These are phyloP conservation scores for Colletotrichum tropicicola DNA, from an alignment of 2,329 filamentous ascomycete genomes.

Conservation along the genomic window DNA sequence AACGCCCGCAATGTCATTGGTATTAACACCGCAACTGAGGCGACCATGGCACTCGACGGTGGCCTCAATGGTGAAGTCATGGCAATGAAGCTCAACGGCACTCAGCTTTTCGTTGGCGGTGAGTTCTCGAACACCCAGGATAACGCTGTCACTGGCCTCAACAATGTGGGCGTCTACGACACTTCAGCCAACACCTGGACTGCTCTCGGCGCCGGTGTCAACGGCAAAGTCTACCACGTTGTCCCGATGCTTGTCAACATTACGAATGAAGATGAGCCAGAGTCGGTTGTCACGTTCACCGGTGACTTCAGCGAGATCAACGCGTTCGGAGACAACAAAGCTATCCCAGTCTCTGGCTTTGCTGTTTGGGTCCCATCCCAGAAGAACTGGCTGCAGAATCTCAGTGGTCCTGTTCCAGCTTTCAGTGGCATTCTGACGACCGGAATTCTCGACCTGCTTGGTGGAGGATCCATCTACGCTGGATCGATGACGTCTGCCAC, in stretches of 20 bases:
- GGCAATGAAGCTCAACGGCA: conserved; percentile 73
- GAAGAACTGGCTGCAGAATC: conserved; percentile 87
- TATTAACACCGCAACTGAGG: conserved; percentile 70
- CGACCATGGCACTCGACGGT: conserved; percentile 69
- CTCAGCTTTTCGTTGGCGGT: conserved; percentile 82
- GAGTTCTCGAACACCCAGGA: conserved; percentile 80
- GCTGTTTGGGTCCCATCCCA: conserved; percentile 91
- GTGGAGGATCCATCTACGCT: conserved; percentile 75
- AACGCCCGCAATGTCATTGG: conserved; percentile 80
- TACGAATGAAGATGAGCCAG: conserved; percentile 68
- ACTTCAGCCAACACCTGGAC: conserved; percentile 75
- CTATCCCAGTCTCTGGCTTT: conserved; percentile 75
- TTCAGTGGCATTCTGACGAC: conserved; percentile 79
- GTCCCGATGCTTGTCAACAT: conserved; percentile 84
- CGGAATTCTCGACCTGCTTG: conserved; percentile 70
- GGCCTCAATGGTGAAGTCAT: conserved; percentile 85
- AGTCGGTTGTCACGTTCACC: conserved; percentile 81
- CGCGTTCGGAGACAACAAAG: conserved; percentile 69
- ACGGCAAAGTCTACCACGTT: conserved; percentile 79
- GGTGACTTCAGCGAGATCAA: conserved; percentile 81
- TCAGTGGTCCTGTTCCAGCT: conserved; percentile 70
- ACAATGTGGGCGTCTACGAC: conserved; percentile 81
- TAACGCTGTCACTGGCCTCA: conserved; percentile 70
- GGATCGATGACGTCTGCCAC: conserved; percentile 84
- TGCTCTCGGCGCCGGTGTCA: conserved; percentile 84